Conservation (phyloP, 2,329 filamentous ascomycete genomes). For the Pseudocercospora fuligena region DNA sequence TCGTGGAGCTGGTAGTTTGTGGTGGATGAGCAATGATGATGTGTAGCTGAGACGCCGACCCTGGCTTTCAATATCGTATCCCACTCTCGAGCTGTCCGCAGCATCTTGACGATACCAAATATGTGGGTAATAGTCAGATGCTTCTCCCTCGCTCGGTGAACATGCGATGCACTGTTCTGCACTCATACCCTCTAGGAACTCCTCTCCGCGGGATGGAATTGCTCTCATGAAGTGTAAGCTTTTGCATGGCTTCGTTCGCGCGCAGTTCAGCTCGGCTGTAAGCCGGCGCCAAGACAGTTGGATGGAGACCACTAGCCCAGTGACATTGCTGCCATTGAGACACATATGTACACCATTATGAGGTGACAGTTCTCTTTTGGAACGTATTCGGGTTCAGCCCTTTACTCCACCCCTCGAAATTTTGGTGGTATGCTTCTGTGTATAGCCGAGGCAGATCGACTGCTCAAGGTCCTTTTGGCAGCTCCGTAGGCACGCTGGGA, state of each 20-base stretch:
- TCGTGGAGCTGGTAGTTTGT: background rate
- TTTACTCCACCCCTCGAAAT: background rate
- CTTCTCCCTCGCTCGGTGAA: background rate
- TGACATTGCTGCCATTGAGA: background rate
- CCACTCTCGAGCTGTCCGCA: background rate
- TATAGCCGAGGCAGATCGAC: background rate
- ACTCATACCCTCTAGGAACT: background rate
- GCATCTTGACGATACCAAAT: background rate
- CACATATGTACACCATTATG: background rate
- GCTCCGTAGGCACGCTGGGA: slow-evolving; percentile 73
- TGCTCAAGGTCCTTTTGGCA: slow-evolving; percentile 18
- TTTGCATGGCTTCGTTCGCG: background rate
- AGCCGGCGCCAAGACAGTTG: background rate
- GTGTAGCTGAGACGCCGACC: background rate
- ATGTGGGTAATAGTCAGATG: background rate
- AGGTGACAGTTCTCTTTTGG: background rate
- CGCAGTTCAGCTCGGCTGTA: background rate
- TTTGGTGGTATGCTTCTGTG: background rate
- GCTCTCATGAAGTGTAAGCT: background rate
- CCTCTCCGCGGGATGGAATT: background rate
- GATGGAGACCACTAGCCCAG: background rate
- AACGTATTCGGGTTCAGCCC: background rate
- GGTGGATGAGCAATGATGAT: background rate
- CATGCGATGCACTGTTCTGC: background rate
- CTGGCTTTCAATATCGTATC: background rate